Evolutionary conservation across 163 green algal genomes (phyloP).

Genomic region (Chloroidium sp.): DNA sequence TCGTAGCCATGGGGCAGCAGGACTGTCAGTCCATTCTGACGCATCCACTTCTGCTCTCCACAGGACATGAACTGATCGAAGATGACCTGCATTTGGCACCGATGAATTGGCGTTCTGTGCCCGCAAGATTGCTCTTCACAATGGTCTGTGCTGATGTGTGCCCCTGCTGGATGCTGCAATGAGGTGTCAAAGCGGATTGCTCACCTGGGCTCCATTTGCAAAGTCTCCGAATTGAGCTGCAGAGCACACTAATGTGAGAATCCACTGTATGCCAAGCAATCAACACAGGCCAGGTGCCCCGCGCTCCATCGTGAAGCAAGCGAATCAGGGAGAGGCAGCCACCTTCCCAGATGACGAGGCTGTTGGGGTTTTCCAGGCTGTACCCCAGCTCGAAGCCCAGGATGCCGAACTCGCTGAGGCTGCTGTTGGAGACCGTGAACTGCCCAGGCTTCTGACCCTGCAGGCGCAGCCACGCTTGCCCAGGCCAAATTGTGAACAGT

Average conservation of each 20-base stretch:
- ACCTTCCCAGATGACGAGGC: conserved; percentile 93
- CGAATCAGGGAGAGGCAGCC: too few species aligned
- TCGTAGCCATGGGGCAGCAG: conserved; percentile 95
- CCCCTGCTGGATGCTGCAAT: too few species aligned
- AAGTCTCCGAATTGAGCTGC: conserved; percentile 97
- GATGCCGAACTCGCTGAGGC: conserved; percentile 91
- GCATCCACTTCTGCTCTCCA: conserved; percentile 97
- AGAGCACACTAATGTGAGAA: too few species aligned
- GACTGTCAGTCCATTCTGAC: conserved; percentile 79
- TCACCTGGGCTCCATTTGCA: conserved; percentile 89
- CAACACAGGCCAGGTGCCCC: too few species aligned
- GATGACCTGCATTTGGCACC: conserved; percentile 63
- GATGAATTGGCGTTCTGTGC: too few species aligned
- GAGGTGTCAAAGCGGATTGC: neutral
- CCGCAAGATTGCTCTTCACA: too few species aligned
- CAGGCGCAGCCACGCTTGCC: too few species aligned
- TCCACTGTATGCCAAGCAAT: too few species aligned
- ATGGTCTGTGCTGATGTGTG: too few species aligned
- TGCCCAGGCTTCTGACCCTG: conserved; percentile 50
- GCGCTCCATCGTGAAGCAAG: too few species aligned
- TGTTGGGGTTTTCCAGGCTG: conserved; percentile 95
- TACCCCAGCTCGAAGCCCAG: conserved; percentile 99
- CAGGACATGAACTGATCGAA: conserved; percentile 96
- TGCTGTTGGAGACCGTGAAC: conserved; percentile 93
- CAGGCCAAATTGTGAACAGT: too few species aligned